phyloP scores from a whole-genome alignment of 2,329 filamentous ascomycete genomes.

The Talaromyces funiculosus region DNA sequence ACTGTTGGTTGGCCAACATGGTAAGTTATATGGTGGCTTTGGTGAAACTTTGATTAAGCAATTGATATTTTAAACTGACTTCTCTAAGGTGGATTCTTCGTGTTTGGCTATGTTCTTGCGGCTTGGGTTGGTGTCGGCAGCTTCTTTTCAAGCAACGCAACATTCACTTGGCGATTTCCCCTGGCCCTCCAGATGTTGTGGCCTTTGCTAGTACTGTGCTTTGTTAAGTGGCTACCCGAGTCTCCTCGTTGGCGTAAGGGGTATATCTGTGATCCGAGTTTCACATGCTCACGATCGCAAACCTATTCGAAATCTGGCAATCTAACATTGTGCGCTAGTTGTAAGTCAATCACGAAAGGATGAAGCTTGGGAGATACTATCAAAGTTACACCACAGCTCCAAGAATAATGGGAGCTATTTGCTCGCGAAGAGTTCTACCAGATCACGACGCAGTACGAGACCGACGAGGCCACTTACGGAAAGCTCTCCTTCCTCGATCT shows the following conservation, averaged over 20 bases:
- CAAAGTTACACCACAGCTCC: slow-evolving; percentile 17
- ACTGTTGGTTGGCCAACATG: slow-evolving; percentile 7
- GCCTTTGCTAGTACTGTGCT: slow-evolving; percentile 21
- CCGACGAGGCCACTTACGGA: slow-evolving; percentile 13
- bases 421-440: slow-evolving; percentile 24
- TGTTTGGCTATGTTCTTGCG: slow-evolving; percentile 4
- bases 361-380: slow-evolving; percentile 17
- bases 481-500: neutral
- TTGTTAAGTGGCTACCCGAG: slow-evolving; percentile 17
- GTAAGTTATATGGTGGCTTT: neutral
- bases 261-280: neutral
- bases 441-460: slow-evolving; percentile 22
- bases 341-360: neutral
- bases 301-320: too few species aligned
- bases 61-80: neutral
- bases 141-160: neutral
- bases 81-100: neutral
- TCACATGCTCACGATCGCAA: too few species aligned
- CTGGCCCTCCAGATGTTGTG: slow-evolving; percentile 21
- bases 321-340: neutral
- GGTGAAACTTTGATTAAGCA: neutral
- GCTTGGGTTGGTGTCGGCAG: slow-evolving; percentile 4
- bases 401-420: slow-evolving; percentile 20
- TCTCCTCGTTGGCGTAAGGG: slow-evolving; percentile 15
- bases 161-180: slow-evolving; percentile 23